These are phyloP conservation scores for Penicillium canariense DNA, from an alignment of 495 filamentous ascomycete genomes.

Conservation along the genomic window DNA sequence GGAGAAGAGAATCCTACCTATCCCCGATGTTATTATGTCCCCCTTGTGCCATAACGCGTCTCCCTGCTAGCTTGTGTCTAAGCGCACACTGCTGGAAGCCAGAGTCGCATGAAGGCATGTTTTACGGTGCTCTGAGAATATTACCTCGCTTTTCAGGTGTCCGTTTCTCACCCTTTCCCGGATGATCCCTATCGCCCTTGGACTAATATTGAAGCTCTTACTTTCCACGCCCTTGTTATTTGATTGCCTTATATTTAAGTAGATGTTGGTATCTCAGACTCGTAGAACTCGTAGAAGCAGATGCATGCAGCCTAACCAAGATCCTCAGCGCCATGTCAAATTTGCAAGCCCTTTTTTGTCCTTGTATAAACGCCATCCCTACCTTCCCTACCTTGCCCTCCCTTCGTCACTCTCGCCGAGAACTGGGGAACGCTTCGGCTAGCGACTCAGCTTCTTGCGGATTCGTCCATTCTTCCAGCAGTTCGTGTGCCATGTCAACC, in stretches of 20 bases:
- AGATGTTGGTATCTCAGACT: slow-evolving; percentile 16
- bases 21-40: too few species aligned
- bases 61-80: too few species aligned
- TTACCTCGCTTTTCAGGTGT: not conserved
- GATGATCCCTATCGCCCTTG: too few species aligned
- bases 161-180: too few species aligned
- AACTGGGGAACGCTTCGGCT: slow-evolving; percentile 53
- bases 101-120: too few species aligned
- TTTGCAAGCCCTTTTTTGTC: slow-evolving; percentile 4
- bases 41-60: too few species aligned
- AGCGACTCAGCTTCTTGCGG: slow-evolving; percentile 70
- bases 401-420: slow-evolving; percentile 27
- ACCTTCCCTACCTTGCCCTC: not conserved
- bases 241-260: not conserved
- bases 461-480: slow-evolving; percentile 64
- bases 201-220: not conserved
- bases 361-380: not conserved
- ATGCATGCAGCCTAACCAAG: slow-evolving; percentile 1
- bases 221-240: not conserved
- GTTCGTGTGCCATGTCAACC: slow-evolving; percentile 60
- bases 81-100: too few species aligned
- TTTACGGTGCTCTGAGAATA: too few species aligned
- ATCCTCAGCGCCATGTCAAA: slow-evolving; percentile 10
- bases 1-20: slow-evolving; percentile 47
- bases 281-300: slow-evolving; percentile 12